Evolutionary conservation across 208 protist species (phyloP).

Genomic region (Naegleria fowleri): DNA sequence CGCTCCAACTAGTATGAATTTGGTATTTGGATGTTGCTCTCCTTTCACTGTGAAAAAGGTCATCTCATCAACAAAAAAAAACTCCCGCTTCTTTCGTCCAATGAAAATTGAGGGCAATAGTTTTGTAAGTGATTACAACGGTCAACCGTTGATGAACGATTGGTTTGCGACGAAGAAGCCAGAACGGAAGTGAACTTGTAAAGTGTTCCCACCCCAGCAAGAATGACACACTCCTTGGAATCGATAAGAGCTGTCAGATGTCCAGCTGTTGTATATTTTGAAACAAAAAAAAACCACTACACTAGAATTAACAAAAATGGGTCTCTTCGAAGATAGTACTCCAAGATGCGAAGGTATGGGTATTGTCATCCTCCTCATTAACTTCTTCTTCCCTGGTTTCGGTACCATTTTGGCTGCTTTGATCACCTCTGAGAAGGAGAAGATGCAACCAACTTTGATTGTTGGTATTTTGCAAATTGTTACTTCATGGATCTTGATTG

Average conservation of each 20-base stretch:
- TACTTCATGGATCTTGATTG: neutral
- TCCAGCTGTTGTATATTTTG: neutral
- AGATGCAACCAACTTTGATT: neutral
- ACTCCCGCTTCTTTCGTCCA: no score
- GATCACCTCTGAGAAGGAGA: neutral
- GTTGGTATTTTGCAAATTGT: neutral
- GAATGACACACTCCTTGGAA: neutral
- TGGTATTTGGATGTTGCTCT: neutral
- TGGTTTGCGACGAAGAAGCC: neutral
- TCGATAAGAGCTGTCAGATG: neutral
- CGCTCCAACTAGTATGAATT: neutral
- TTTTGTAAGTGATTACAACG: neutral
- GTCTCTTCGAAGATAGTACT: neutral
- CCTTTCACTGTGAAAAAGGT: neutral
- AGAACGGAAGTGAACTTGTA: neutral
- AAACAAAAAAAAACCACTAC: neutral
- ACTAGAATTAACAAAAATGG: neutral
- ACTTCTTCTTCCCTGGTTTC: conserved; percentile 6
- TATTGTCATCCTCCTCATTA: neutral
- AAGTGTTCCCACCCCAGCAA: neutral
- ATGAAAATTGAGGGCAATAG: no score
- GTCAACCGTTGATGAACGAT: neutral
- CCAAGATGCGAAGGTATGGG: neutral
- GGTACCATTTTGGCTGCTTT: conserved; percentile 5
- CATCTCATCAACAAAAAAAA: no score